Percentiles rank a stretch among this genome's conserved stretches.
Evolutionary conservation across 164 flowering plant genomes (phyloP).

Genomic region (Saururus chinensis): DNA sequence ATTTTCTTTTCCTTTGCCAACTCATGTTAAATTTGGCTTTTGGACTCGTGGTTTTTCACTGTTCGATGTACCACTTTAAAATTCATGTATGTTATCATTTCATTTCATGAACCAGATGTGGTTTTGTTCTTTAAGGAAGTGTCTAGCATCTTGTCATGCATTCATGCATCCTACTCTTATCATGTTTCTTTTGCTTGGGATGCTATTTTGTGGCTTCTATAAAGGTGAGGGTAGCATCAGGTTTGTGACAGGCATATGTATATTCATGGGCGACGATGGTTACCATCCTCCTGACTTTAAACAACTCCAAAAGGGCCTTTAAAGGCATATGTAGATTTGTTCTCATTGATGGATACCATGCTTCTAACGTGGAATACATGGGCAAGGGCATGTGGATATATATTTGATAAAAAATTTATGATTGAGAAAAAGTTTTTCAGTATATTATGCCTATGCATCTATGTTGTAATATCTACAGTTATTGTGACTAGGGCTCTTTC

Average conservation of each 20-base stretch:
- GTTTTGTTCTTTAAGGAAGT: background rate
- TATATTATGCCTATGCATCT: no score
- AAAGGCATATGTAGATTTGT: background rate
- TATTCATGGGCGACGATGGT: background rate
- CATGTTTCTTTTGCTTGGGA: background rate
- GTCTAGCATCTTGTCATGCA: background rate
- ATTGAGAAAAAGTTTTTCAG: no score
- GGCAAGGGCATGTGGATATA: no score
- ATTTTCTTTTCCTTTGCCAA: constrained; percentile 10
- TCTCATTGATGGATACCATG: background rate
- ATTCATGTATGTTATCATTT: background rate
- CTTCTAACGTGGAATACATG: background rate
- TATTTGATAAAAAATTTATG: no score
- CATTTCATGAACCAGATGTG: background rate
- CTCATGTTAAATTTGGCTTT: background rate
- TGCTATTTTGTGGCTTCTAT: background rate
- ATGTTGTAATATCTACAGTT: no score
- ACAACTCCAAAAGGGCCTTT: background rate
- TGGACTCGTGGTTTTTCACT: background rate
- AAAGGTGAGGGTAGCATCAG: background rate
- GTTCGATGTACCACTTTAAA: background rate
- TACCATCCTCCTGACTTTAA: no score
- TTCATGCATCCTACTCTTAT: background rate
- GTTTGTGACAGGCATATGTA: background rate
- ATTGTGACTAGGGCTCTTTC: constrained; percentile 38